Evolutionary conservation across 345 rosid species (phyloP).

Genomic region (Salix exigua): DNA sequence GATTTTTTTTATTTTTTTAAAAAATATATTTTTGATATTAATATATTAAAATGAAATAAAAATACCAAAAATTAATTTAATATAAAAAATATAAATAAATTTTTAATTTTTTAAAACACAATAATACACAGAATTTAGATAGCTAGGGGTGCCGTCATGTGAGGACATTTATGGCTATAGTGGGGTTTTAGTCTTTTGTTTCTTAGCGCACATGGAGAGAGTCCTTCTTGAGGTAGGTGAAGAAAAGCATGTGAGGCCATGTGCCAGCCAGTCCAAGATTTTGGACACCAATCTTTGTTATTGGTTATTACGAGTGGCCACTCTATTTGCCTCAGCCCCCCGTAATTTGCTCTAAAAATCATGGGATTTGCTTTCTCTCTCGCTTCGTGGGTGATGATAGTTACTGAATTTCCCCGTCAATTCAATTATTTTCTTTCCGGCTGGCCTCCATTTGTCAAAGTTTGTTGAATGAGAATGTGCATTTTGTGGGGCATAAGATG

Average conservation of each 20-base stretch:
- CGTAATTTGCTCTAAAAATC: constrained; percentile 10
- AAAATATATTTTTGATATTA: no score
- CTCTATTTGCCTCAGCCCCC: background rate
- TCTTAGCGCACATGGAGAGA: constrained; percentile 15
- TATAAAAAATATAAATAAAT: no score
- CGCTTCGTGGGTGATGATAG: no score
- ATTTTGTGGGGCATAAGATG: no score
- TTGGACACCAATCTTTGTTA: background rate
- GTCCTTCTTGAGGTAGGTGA: background rate
- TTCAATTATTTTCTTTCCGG: background rate
- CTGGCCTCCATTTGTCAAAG: constrained; percentile 8
- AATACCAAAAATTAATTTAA: no score
- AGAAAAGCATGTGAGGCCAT: constrained; percentile 23
- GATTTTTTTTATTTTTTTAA: no score
- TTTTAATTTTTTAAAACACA: no score
- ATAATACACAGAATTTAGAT: no score
- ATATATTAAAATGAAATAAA: no score
- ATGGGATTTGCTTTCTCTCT: background rate
- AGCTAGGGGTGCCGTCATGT: constrained; percentile 4
- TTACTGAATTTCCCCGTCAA: no score
- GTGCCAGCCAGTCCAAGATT: constrained; percentile 9
- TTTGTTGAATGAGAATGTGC: background rate
- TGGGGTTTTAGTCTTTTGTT: constrained; percentile 12
- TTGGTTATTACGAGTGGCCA: background rate
- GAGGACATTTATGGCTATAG: constrained; percentile 7